A percentile compares a stretch with the other conserved stretches of the same genome.
Conservation (phyloP, 345 rosid genomes). For the Melaleuca quinquenervia region DNA sequence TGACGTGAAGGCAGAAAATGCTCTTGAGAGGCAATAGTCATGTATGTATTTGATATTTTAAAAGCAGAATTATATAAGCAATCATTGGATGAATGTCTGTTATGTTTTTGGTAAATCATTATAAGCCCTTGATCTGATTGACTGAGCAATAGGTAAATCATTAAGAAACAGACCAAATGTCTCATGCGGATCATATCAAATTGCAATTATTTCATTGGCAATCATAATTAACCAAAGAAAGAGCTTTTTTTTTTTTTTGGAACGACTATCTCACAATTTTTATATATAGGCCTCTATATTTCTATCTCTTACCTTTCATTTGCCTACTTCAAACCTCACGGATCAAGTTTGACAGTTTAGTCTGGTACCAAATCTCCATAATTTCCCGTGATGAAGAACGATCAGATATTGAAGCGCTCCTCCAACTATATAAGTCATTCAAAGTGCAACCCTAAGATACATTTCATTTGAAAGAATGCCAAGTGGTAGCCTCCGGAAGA, state of each 20-base stretch:
- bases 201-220: too few species aligned
- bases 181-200: too few species aligned
- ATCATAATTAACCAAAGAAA: too few species aligned
- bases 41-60: background rate
- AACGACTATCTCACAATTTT: background rate
- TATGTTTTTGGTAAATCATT: background rate
- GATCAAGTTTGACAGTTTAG: background rate
- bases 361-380: background rate
- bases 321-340: background rate
- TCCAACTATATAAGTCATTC: background rate
- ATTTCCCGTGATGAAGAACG: background rate
- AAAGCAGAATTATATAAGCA: background rate
- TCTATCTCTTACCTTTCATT: background rate
- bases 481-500: background rate
- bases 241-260: background rate
- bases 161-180: too few species aligned
- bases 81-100: background rate
- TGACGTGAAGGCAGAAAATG: background rate
- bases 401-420: background rate
- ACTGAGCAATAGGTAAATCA: too few species aligned
- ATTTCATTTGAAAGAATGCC: background rate
- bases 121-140: background rate
- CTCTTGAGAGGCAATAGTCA: background rate
- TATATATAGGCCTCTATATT: background rate
- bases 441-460: background rate